Evolutionary conservation across 441 rosid species (phyloP).

Genomic region (Populus trichocarpa): DNA sequence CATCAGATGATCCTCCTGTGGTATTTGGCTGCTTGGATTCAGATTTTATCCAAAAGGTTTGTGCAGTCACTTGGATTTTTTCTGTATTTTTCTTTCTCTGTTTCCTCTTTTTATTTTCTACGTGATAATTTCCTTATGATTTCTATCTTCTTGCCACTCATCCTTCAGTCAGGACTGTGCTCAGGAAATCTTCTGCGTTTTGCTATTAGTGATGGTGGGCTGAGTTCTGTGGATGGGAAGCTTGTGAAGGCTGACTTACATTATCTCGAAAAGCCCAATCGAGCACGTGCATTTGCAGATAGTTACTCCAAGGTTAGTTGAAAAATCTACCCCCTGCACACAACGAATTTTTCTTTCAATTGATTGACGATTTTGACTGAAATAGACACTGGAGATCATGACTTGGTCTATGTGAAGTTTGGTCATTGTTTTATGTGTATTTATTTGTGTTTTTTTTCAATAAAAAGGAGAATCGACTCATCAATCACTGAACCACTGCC

Average conservation of each 20-base stretch:
- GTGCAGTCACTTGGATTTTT: constrained; percentile 22
- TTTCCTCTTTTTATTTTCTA: neutral
- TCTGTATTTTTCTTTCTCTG: neutral
- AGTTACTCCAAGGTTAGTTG: constrained; percentile 84
- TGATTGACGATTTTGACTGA: neutral
- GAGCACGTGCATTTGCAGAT: constrained; percentile 87
- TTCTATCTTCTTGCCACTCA: constrained; percentile 17
- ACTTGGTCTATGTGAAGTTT: neutral
- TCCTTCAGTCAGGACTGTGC: constrained; percentile 53
- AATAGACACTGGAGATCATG: neutral
- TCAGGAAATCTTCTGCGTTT: constrained; percentile 70
- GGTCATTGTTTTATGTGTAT: neutral
- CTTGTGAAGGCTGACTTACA: constrained; percentile 76
- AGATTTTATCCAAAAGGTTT: constrained; percentile 63
- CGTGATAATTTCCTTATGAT: constrained; percentile 10
- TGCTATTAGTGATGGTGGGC: constrained; percentile 65
- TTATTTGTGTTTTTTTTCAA: neutral
- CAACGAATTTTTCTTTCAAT: neutral
- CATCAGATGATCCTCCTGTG: constrained; percentile 89
- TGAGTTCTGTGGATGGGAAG: constrained; percentile 75
- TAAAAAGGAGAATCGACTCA: neutral
- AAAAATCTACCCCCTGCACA: neutral
- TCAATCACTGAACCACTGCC: neutral
- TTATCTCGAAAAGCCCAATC: constrained; percentile 61
- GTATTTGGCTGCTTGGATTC: constrained; percentile 60